Evolutionary conservation across 495 filamentous ascomycete genomes (phyloP), one percentile per base, ranked within the genome.

Genomic region (Aspergillus coremiiformis): DNA sequence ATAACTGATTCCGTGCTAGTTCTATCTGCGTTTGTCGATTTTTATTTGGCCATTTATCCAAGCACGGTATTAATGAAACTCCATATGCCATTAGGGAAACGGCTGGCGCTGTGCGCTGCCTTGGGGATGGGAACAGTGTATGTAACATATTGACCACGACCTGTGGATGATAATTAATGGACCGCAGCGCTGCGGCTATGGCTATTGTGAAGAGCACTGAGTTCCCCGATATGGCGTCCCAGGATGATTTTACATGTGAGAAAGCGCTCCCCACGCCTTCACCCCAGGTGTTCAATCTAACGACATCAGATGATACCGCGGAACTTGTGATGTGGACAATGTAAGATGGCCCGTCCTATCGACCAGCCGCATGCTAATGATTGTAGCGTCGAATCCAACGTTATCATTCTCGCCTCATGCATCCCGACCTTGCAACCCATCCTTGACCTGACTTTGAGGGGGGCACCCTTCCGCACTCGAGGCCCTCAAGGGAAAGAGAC

Each of bases 1-100:
- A 22, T 3, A 46, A 22, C 27, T 15, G 8, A 39, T 27, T 24
- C 2, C 29, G 22, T 10, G 9, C 47, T 33, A 70, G 55, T 47
- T n/a, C 5, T 55, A 1, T 76, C 70, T 7, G 72, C 69, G 0
- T 64, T 72, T 20, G 48, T 70, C 26, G 78, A 81, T 56, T 56
- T 79, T 2, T 77, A 74, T 24, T 67, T 81, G 20, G 75, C 77
- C n/a, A 53, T 74, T 0, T 77, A 78, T 33, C 77, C 78, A 0
- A 59, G 62, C 9, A 50, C 69, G 4, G 69, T 78, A 5, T 61
- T 81, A 6, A 71, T 63, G 48, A 66, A 62, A 14, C 58, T 81
- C 6, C 69, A 78, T 23, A 66, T 81, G 58, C 56, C 63, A 11
- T 20, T 60, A 6, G 64, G 63, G 57, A 77, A 78, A 59, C 78